Percentiles rank a stretch among this genome's conserved stretches.
These are phyloP conservation scores for Jatropha podagrica DNA, from an alignment of 441 rosid species.

Conservation along the genomic window DNA sequence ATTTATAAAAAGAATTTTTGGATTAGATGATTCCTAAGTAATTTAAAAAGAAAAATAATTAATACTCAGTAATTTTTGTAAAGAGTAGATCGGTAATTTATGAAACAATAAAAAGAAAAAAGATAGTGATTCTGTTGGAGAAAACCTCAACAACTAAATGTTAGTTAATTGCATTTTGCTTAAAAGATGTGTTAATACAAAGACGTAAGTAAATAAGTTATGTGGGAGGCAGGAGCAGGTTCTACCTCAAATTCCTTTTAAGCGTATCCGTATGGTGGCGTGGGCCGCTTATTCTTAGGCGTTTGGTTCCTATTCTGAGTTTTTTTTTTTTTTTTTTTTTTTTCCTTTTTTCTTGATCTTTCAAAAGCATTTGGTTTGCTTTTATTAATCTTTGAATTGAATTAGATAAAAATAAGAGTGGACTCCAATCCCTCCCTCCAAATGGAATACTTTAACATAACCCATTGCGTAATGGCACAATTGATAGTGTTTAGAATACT, in stretches of 20 bases:
- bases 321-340: not conserved
- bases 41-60: too few relatives aligned
- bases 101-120: too few relatives aligned
- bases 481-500: slow-evolving; percentile 14
- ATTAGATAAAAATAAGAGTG: too few relatives aligned
- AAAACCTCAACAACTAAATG: too few relatives aligned
- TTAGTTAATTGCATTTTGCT: slow-evolving; percentile 16
- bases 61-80: too few relatives aligned
- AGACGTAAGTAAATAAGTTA: not conserved
- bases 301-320: not conserved
- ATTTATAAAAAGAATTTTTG: too few relatives aligned
- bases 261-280: slow-evolving; percentile 23
- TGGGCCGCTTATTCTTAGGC: slow-evolving; percentile 12
- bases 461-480: slow-evolving; percentile 20
- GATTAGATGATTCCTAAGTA: too few relatives aligned
- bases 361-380: not conserved
- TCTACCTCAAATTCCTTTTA: slow-evolving; percentile 15
- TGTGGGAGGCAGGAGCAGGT: not conserved
- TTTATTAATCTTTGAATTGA: too few relatives aligned
- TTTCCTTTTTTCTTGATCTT: not conserved
- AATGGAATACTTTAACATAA: slow-evolving; percentile 16
- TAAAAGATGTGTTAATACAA: slow-evolving; percentile 35
- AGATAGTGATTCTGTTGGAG: too few relatives aligned
- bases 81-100: too few relatives aligned
- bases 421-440: not conserved